Evolutionary conservation across 164 flowering plant species (phyloP).

Genomic region (Annona squamosa): DNA sequence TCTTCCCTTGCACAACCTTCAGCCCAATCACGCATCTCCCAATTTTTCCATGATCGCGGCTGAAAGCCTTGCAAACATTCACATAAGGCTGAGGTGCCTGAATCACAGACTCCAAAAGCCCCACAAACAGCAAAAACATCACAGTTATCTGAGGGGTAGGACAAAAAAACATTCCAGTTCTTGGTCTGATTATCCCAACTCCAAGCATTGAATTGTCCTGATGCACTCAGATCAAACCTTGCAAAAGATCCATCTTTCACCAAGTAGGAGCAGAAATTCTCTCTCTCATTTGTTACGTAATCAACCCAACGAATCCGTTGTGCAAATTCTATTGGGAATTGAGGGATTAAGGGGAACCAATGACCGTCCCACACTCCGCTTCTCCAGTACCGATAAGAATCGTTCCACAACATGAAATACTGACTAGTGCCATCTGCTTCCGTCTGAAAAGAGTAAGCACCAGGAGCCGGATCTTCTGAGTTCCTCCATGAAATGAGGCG

Average conservation of each 20-base stretch:
- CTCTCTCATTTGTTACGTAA: slow-evolving; percentile 17
- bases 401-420: slow-evolving; percentile 9
- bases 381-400: slow-evolving; percentile 12
- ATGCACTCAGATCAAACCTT: slow-evolving; percentile 21
- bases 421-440: slow-evolving; percentile 33
- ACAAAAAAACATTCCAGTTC: background rate
- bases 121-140: slow-evolving; percentile 27
- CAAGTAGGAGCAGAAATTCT: slow-evolving; percentile 29
- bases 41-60: slow-evolving; percentile 11
- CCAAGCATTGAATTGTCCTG: slow-evolving; percentile 9
- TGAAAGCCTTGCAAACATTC: slow-evolving; percentile 19
- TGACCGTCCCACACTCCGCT: slow-evolving; percentile 61
- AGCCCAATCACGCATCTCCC: slow-evolving; percentile 15
- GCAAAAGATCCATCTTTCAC: slow-evolving; percentile 17
- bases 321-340: slow-evolving; percentile 35
- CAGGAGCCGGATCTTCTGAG: slow-evolving; percentile 32
- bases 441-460: slow-evolving; percentile 25
- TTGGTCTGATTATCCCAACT: slow-evolving; percentile 14
- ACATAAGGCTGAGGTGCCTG: slow-evolving; percentile 12
- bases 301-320: slow-evolving; percentile 11
- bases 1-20: slow-evolving; percentile 17
- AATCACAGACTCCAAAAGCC: slow-evolving; percentile 21
- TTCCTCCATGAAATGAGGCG: slow-evolving; percentile 26
- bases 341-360: slow-evolving; percentile 50
- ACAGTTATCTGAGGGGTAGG: slow-evolving; percentile 22